Base-by-base conservation (phyloP, 2,329 filamentous ascomycete species). In the Exophiala alcalophila region DNA sequence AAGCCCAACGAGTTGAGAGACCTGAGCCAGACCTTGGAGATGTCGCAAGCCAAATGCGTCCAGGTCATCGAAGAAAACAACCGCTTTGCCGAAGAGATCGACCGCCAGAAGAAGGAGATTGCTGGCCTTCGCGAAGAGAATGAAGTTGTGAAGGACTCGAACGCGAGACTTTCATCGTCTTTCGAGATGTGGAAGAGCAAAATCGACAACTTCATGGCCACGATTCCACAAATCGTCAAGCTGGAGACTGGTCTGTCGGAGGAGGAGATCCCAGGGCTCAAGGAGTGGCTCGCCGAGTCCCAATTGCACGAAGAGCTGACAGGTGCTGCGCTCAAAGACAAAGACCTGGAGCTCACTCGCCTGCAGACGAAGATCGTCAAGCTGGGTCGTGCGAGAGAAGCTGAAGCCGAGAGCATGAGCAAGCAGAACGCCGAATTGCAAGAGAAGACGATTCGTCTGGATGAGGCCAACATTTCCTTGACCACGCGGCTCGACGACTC, bases 1-100 rank as follows among this genome's bases (percentile, higher is more conserved):
- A 42, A 40, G 33, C 33, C 38, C 12, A 34, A 47, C 29, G 44
- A 47, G n/a, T 4, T 31, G 15, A 27, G 33, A 23, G 33, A 43
- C 26, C 29, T 42, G 11, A 14, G 14, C 12, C 41, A 44, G 20
- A 34, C 41, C 16, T 28, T 44, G 18, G 27, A 44, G 28, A 32
- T 39, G 15, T 38, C 41, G 14, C 33, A 44, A 27, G 16, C 26
- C 11, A 35, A 11, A 24, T 38, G 25, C 5, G 37, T 16, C 2
- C 25, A 35, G 4, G 20, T 31, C 36, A 16, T 14, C 5, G 31
- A 32, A 12, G 27, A 11, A 3, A 41, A 41, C 8, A n/a, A 47
- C 20, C 9, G 24, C 3, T 15, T 46, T 31, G 9, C 9, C 21
- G 19, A 34, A 15, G 30, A 27, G 8, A 16, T 27, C 7, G 14